Conservation (phyloP, 345 rosid genomes). For the Psidium guajava region DNA sequence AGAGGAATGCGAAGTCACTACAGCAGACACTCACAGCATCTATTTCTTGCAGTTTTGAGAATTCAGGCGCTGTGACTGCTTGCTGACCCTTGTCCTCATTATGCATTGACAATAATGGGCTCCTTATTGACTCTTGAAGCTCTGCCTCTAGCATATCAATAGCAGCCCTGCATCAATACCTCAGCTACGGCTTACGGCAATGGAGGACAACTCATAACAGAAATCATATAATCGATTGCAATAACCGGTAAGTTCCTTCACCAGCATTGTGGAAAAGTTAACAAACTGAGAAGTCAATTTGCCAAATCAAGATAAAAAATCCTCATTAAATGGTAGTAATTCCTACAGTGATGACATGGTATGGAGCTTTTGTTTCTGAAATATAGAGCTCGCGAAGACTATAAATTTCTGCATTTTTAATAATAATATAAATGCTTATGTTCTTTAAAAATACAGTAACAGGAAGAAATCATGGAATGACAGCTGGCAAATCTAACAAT, state of each 20-base stretch:
- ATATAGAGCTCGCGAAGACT: background rate
- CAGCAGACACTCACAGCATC: constrained; percentile 23
- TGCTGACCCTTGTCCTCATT: constrained; percentile 10
- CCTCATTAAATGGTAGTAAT: background rate
- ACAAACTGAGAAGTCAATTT: background rate
- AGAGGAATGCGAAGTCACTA: background rate
- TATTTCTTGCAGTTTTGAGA: constrained; percentile 9
- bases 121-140: constrained; percentile 26
- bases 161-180: constrained; percentile 49
- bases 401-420: background rate
- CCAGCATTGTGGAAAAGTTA: background rate
- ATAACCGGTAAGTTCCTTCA: background rate
- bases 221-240: background rate
- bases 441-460: background rate
- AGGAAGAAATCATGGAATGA: background rate
- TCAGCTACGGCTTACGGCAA: background rate
- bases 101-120: constrained; percentile 7
- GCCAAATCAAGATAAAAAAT: background rate
- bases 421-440: background rate
- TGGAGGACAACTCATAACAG: background rate
- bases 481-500: background rate
- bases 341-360: background rate
- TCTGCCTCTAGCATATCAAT: constrained; percentile 71
- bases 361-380: background rate
- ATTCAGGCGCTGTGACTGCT: constrained; percentile 13